phyloP scores from a whole-genome alignment of 2,329 filamentous ascomycete genomes.

The Dothideomycetes sp. region DNA sequence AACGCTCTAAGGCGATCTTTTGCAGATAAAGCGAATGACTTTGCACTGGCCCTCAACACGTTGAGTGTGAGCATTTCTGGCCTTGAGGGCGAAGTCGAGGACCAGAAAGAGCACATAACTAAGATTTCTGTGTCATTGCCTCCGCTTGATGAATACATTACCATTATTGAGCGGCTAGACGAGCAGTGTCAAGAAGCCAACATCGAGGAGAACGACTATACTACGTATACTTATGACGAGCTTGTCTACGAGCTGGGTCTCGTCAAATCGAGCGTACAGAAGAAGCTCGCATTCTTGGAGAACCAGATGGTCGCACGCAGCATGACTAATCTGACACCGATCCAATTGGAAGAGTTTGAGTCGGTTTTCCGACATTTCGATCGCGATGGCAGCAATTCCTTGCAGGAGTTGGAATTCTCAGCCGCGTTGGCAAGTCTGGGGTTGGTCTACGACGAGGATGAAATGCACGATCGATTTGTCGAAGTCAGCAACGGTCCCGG shows the following conservation, averaged over 20 bases:
- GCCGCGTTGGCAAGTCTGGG: conserved; percentile 91
- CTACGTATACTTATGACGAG: conserved; percentile 98
- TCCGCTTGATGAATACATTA: conserved; percentile 83
- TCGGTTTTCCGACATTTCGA: conserved; percentile 98
- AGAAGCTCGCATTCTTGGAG: conserved; percentile 92
- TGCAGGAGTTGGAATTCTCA: conserved; percentile 91
- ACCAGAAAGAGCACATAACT: conserved; percentile 81
- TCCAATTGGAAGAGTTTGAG: conserved; percentile 97
- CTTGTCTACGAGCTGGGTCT: conserved; percentile 86
- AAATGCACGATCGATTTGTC: conserved; percentile 93
- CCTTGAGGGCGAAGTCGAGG: conserved; percentile 93
- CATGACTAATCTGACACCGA: conserved; percentile 98
- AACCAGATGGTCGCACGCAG: conserved; percentile 97
- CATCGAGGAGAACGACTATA: conserved; percentile 98
- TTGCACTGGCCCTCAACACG: conserved; percentile 88
- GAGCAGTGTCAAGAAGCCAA: conserved; percentile 90
- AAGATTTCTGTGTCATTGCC: conserved; percentile 76
- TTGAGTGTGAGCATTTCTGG: conserved; percentile 91
- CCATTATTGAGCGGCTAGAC: conserved; percentile 77
- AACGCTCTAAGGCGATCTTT: conserved; percentile 87
- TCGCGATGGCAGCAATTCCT: conserved; percentile 77
- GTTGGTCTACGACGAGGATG: conserved; percentile 90
- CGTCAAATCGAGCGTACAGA: conserved; percentile 84
- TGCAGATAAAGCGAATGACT: conserved; percentile 96
- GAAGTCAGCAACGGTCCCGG: conserved; percentile 72